These are phyloP conservation scores for Cystobasidium pallidum DNA, from an alignment of 1,284 basidiomycete genomes.

Conservation along the genomic window DNA sequence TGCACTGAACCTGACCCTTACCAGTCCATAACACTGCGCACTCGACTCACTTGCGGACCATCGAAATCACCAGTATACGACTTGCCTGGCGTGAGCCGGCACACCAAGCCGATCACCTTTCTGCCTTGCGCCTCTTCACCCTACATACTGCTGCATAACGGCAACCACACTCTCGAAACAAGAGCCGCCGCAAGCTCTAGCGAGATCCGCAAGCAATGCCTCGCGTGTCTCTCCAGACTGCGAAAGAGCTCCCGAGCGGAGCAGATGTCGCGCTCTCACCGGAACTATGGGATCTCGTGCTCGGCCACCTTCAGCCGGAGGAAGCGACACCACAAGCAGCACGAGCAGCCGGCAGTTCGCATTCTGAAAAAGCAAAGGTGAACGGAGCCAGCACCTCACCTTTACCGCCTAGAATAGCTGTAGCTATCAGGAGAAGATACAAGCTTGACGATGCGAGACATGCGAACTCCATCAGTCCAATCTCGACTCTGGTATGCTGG, in stretches of 20 bases:
- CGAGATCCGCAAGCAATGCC: background rate
- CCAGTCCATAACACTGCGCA: no score
- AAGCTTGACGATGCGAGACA: background rate
- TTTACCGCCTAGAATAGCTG: background rate
- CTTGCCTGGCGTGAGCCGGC: no score
- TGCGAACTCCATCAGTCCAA: background rate
- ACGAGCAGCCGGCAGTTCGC: background rate
- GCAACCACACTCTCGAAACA: background rate
- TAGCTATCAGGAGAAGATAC: constrained; percentile 19
- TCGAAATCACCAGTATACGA: no score
- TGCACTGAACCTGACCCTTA: no score
- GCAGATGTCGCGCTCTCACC: constrained; percentile 29
- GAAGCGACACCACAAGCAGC: background rate
- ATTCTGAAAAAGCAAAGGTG: background rate
- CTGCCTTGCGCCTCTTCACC: constrained; percentile 1
- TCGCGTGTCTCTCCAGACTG: constrained; percentile 18
- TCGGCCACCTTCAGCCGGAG: constrained; percentile 32
- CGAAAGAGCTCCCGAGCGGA: constrained; percentile 19
- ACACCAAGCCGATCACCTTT: constrained; percentile 4
- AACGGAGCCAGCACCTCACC: background rate
- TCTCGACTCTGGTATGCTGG: constrained; percentile 34
- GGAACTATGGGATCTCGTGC: constrained; percentile 35
- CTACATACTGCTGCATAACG: no score
- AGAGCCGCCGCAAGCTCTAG: no score
- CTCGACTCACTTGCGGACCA: no score